phyloP scores from a whole-genome alignment of 2,329 filamentous ascomycete genomes.

The Fusarium coffeatum region DNA sequence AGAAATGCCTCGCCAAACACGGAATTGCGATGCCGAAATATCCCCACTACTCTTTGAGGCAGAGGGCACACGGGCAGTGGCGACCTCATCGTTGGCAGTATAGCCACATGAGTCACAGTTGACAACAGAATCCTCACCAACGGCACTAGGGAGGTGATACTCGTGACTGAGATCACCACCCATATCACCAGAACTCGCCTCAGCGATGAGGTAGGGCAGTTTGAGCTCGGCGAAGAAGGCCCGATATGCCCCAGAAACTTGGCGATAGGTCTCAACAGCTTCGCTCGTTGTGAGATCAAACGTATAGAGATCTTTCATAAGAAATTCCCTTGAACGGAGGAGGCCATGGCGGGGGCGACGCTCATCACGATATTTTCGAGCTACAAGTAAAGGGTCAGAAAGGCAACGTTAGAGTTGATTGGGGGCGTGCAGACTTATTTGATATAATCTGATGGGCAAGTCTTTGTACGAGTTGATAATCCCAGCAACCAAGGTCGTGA shows the following conservation, averaged over 20 bases:
- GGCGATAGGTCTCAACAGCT: conserved; percentile 83
- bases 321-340: conserved; percentile 87
- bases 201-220: conserved; percentile 84
- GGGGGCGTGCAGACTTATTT: conserved; percentile 71
- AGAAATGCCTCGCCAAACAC: conserved; percentile 72
- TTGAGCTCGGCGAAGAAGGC: conserved; percentile 85
- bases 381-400: conserved; percentile 55
- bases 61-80: conserved; percentile 51
- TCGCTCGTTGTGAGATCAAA: conserved; percentile 78
- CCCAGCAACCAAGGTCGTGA: conserved; percentile 81
- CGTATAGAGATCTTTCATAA: conserved; percentile 99
- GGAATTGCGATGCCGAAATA: conserved; percentile 38
- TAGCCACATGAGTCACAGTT: conserved; percentile 79
- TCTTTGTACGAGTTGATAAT: conserved; percentile 85
- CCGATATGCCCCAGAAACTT: conserved; percentile 79
- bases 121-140: conserved; percentile 88
- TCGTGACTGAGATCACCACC: conserved; percentile 94
- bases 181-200: conserved; percentile 96
- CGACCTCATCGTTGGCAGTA: conserved; percentile 90
- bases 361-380: conserved; percentile 95
- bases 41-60: neutral
- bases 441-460: conserved; percentile 87
- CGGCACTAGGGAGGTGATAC: conserved; percentile 83
- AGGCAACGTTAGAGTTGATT: neutral
- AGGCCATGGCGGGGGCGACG: conserved; percentile 88